Base-by-base conservation (phyloP, 169 alveolate species). In the Plasmodium ovale region DNA sequence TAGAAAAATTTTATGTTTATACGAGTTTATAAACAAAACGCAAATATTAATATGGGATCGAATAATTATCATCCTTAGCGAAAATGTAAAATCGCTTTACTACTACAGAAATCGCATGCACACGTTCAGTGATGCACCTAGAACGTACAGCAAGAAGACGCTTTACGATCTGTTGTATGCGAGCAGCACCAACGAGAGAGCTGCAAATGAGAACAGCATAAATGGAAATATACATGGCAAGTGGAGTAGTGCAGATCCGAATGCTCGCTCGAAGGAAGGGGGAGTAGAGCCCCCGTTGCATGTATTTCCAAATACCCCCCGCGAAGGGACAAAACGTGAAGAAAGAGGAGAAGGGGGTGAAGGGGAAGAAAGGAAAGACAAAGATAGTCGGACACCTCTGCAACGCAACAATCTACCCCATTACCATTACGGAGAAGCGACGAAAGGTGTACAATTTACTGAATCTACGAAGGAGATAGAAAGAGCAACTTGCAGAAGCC, bases 41-140 rank as follows among this genome's bases (percentile, higher is more conserved):
- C 90, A 82, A 58, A 67, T 21, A 1, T 42, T 82, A 1, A 2
- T 82, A 14, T 82, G 90, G 90, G 51, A 82, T n/a, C 9, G 44
- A 23, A 64, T 82, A 58, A 23, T 53, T 31, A 49, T 19, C n/a
- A 54, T 82, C 27, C 29, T 82, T 16, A 10, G 27, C 21, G 72
- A 82, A 56, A 82, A 82, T 70, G 10, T 65, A 12, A 21, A 49
- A 10, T 82, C 90, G 0, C 1, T 82, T 25, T 6, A 29, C 1
- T 16, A 29, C 12, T 37, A 12, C 10, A 33, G 29, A 19, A 35
- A 14, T 3, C 0, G 12, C n/a, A n/a, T 19, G 14, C 14, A 37
- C 2, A 7, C 0, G 68, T 16, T 49, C 3, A 9, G 16, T 19
- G 4, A 10, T 3, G 6, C 53, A 7, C 2, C 3, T 1, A 62